phyloP scores from a whole-genome alignment of 1,284 basidiomycete species.

The Wallemia mellicola region DNA sequence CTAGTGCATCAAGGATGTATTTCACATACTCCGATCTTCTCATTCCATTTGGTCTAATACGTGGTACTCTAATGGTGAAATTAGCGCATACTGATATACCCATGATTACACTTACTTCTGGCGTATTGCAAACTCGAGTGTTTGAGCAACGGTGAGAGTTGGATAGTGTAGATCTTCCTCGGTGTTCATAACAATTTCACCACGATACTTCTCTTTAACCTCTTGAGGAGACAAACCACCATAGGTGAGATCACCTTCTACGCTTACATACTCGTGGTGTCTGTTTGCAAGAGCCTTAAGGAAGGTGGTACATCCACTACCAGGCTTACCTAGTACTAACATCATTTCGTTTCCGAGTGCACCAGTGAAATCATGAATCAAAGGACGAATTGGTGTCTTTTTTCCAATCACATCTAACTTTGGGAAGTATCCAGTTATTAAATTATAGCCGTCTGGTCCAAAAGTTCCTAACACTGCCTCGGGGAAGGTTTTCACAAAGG shows the following conservation, averaged over 20 bases:
- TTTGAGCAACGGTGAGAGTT: conserved; percentile 28
- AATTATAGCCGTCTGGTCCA: not conserved
- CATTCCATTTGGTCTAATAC: conserved; percentile 22
- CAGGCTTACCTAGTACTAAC: conserved; percentile 55
- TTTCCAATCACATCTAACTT: not conserved
- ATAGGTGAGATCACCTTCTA: conserved; percentile 35
- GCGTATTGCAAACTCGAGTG: conserved; percentile 23
- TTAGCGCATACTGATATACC: too few species aligned
- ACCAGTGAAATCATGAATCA: not conserved
- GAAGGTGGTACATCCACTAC: conserved; percentile 41
- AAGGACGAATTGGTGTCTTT: not conserved
- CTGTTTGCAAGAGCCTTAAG: conserved; percentile 41
- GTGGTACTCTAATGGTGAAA: too few species aligned
- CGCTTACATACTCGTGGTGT: conserved; percentile 26
- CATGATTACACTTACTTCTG: too few species aligned
- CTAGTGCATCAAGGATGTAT: conserved; percentile 22
- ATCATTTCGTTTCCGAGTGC: not conserved
- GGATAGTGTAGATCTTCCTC: conserved; percentile 31
- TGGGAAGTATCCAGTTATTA: not conserved
- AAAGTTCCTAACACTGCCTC: not conserved
- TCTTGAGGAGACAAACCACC: conserved; percentile 17
- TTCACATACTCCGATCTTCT: conserved; percentile 20
- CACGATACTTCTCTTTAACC: not conserved
- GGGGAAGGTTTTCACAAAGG: not conserved
- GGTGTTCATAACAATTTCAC: not conserved